Evolutionary conservation across 352 stramenopile genomes (phyloP).

Genomic region (Aphanomyces stellatus): DNA sequence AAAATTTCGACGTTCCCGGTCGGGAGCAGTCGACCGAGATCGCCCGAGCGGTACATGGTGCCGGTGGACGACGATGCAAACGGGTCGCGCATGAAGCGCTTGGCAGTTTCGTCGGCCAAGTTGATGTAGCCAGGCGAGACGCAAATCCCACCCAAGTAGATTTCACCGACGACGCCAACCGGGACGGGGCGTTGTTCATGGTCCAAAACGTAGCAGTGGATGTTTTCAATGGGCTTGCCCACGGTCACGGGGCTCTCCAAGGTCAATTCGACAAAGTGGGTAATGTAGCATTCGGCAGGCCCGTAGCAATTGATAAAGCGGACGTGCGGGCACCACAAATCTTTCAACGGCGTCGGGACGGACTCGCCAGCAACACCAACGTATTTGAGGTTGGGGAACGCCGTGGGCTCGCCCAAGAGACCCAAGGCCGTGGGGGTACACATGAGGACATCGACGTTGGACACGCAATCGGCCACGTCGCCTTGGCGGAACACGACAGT

Average conservation of each 20-base stretch:
- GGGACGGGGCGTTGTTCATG: conserved; percentile 54
- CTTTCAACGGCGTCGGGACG: background rate
- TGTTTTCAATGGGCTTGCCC: conserved; percentile 54
- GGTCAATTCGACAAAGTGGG: too few species aligned
- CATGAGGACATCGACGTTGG: background rate
- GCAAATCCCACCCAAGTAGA: conserved; percentile 81
- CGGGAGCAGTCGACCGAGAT: conserved; percentile 84
- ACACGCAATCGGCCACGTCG: background rate
- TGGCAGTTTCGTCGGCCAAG: conserved; percentile 61
- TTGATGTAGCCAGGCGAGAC: conserved; percentile 80
- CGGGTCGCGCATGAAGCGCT: conserved; percentile 67
- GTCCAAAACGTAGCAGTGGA: conserved; percentile 67
- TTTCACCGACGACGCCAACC: conserved; percentile 57
- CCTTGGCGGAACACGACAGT: background rate
- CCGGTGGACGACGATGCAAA: conserved; percentile 34
- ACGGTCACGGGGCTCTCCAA: conserved; percentile 29
- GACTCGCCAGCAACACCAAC: background rate
- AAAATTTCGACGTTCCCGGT: conserved; percentile 90
- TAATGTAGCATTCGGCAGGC: background rate
- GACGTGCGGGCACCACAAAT: background rate
- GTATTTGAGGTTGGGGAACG: background rate
- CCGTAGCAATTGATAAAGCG: background rate
- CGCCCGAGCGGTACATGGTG: conserved; percentile 89
- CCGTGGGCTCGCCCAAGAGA: background rate
- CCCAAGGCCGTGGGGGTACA: background rate